Base-by-base conservation (phyloP, 2,329 filamentous ascomycete genomes). In the Penicillium concentricum region DNA sequence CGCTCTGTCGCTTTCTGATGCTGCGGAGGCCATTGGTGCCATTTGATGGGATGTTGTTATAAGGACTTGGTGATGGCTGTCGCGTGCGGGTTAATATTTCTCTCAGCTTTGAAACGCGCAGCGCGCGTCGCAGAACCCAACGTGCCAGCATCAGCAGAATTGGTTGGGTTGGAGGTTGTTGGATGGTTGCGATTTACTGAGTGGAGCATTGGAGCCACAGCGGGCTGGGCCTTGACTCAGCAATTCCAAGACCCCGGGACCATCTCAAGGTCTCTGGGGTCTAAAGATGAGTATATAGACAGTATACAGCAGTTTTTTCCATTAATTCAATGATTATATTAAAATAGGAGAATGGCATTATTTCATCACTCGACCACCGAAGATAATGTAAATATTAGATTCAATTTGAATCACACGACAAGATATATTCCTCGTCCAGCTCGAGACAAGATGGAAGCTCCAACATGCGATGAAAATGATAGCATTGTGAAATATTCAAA, bases 401-500 rank as follows among this genome's bases (percentile, higher is more conserved):
- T 52, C 41, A 42, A 52, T 16, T 52, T 20, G 20, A 46, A 34
- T 35, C 16, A 56, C 39, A 48, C 49, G 39, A 43, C 24, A n/a
- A 61, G 38, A 45, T 24, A 56, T 51, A 37, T 49, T 46, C 20
- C 50, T 18, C 16, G 37, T 15, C 20, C 18, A 41, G 44, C 43
- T 24, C 22, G 41, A 24, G 6, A 42, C 8, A 39, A 52, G 15
- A 20, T 13, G n/a, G 24, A 28, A 46, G 28, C 20, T 10, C 37
- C n/a, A 37, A 44, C 44, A 18, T 22, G 34, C 45, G 37, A 54
- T 48, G 55, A 51, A 54, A 60, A 35, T 60, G 39, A 58, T 51
- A 60, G 22, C 7, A 20, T 42, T 32, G 42, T 54, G 51, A 58
- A 65, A 47, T 26, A 48, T 57, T 61, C 56, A 62, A 65, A 64